phyloP scores from a whole-genome alignment of 805 yeast genomes.

The Saccharomycopsis amapae region DNA sequence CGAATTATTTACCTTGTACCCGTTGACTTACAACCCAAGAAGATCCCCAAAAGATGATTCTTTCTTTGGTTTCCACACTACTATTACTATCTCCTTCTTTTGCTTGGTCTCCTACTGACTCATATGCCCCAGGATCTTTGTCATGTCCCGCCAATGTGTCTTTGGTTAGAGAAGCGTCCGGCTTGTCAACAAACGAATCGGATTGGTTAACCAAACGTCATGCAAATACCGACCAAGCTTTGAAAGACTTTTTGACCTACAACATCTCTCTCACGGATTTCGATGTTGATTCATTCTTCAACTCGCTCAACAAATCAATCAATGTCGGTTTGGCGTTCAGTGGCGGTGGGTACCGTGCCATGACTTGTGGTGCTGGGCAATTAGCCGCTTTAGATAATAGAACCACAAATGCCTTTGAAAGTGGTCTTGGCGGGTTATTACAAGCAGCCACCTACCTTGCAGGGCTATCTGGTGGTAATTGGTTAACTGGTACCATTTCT shows the following conservation, averaged over 20 bases:
- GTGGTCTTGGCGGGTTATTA: slow-evolving; percentile 66
- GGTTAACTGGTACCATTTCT: slow-evolving; percentile 67
- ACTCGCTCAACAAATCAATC: slow-evolving; percentile 25
- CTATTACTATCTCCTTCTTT: too few species aligned
- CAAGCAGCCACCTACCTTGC: slow-evolving; percentile 64
- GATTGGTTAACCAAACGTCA: slow-evolving; percentile 46
- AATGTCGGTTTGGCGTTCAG: slow-evolving; percentile 57
- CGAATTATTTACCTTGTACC: too few species aligned
- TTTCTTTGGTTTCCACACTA: too few species aligned
- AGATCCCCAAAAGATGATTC: too few species aligned
- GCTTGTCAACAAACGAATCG: slow-evolving; percentile 43
- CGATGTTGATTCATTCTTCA: slow-evolving; percentile 28
- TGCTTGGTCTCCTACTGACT: slow-evolving; percentile 20
- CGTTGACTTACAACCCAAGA: too few species aligned
- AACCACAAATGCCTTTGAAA: slow-evolving; percentile 45
- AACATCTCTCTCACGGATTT: slow-evolving; percentile 27
- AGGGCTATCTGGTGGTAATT: slow-evolving; percentile 80
- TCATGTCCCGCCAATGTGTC: slow-evolving; percentile 39
- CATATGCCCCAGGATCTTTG: slow-evolving; percentile 54
- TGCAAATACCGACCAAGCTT: slow-evolving; percentile 38
- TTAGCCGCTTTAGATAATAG: slow-evolving; percentile 73
- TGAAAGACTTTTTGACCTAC: slow-evolving; percentile 41
- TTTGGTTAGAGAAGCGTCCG: slow-evolving; percentile 41
- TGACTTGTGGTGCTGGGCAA: slow-evolving; percentile 80
- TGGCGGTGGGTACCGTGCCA: slow-evolving; percentile 91